Evolutionary conservation across 164 flowering plant species (phyloP).

Genomic region (Platanus orientalis): DNA sequence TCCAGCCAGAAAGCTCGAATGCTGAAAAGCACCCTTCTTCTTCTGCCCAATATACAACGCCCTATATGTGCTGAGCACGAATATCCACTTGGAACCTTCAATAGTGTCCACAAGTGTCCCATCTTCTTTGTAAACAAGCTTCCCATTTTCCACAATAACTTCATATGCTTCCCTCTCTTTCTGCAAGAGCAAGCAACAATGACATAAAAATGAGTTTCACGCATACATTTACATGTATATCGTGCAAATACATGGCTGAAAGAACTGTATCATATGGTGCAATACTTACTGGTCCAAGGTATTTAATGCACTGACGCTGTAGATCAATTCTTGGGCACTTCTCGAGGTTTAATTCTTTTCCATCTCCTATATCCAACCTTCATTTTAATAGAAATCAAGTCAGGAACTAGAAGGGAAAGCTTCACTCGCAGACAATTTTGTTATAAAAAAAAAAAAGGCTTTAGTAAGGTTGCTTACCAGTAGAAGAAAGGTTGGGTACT

Average conservation of each 20-base stretch:
- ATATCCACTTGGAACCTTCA: slow-evolving; percentile 67
- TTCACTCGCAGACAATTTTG: too few species aligned
- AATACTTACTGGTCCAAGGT: slow-evolving; percentile 69
- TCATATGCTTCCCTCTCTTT: slow-evolving; percentile 65
- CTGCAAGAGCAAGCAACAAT: slow-evolving; percentile 33
- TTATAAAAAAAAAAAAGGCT: not conserved
- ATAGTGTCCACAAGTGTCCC: slow-evolving; percentile 33
- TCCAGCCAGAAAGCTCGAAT: slow-evolving; percentile 79
- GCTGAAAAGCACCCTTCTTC: slow-evolving; percentile 73
- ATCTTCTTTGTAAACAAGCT: slow-evolving; percentile 50
- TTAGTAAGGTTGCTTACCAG: slow-evolving; percentile 31
- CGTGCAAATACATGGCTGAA: too few species aligned
- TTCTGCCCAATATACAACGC: slow-evolving; percentile 62
- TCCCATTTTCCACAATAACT: slow-evolving; percentile 60
- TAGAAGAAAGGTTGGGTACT: slow-evolving; percentile 66
- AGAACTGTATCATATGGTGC: too few species aligned
- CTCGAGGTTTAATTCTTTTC: slow-evolving; percentile 53
- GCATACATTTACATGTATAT: too few species aligned
- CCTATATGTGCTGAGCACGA: slow-evolving; percentile 66
- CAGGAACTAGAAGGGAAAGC: not conserved
- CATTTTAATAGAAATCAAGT: not conserved
- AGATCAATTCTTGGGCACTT: slow-evolving; percentile 44
- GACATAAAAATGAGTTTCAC: too few species aligned
- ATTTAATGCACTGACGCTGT: slow-evolving; percentile 66
- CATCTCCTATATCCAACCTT: slow-evolving; percentile 82